Evolutionary conservation across 192 early-diverging fungal species (phyloP).

Genomic region (Linnemannia exigua): DNA sequence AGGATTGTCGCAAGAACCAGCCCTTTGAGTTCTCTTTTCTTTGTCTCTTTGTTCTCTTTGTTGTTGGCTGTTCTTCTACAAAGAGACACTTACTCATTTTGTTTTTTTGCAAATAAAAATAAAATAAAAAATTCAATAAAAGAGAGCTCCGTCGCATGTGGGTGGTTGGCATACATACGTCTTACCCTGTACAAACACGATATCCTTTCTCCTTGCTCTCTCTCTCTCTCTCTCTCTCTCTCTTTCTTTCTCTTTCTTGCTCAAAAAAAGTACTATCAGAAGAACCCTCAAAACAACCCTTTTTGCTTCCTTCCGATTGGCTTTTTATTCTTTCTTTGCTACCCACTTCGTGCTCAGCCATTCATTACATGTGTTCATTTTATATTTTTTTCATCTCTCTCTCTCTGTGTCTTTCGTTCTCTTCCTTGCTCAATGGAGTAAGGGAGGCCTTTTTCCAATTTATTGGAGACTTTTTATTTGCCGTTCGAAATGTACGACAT

Average conservation of each 20-base stretch:
- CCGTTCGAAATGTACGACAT: not conserved
- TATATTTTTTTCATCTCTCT: too few species aligned
- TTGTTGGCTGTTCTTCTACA: not conserved
- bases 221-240: too few species aligned
- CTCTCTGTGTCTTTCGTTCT: not conserved
- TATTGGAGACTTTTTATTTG: not conserved
- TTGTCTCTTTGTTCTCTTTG: not conserved
- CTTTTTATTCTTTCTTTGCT: not conserved
- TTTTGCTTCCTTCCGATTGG: slow-evolving; percentile 1
- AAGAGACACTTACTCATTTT: not conserved
- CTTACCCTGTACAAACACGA: slow-evolving; percentile 3
- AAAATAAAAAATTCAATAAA: too few species aligned
- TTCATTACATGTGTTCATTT: not conserved
- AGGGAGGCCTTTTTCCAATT: not conserved
- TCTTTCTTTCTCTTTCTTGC: too few species aligned
- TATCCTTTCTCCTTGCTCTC: too few species aligned
- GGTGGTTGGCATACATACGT: not conserved
- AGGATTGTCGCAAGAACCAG: not conserved
- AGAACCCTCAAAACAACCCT: not conserved
- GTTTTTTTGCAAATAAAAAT: too few species aligned
- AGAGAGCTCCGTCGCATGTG: not conserved
- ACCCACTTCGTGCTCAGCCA: slow-evolving; percentile 3
- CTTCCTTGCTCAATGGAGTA: not conserved
- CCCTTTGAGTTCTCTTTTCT: not conserved
- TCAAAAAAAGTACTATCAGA: not conserved